Evolutionary conservation across 257 asterid species (phyloP).

Genomic region (Rauvolfia tetraphylla): DNA sequence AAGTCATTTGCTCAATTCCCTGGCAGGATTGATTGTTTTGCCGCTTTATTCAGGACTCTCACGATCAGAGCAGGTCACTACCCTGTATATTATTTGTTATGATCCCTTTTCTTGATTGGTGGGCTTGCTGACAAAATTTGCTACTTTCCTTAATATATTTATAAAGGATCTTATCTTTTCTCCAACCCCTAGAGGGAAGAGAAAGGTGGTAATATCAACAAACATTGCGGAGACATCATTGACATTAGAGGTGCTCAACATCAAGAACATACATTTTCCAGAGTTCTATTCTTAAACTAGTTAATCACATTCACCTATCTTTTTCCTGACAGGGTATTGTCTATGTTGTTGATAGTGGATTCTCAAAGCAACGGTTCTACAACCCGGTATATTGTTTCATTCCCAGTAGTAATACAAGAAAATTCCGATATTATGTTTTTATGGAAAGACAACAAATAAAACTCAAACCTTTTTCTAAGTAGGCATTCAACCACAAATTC

Average conservation of each 20-base stretch:
- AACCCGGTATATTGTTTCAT: constrained; percentile 58
- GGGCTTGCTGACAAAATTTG: constrained; percentile 3
- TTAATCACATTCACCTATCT: not conserved
- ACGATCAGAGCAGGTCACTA: constrained; percentile 81
- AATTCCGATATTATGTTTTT: too few relatives aligned
- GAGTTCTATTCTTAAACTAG: not conserved
- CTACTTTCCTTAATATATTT: not conserved
- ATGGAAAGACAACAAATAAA: not conserved
- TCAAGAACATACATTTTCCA: not conserved
- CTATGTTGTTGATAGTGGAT: constrained; percentile 88
- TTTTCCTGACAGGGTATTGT: constrained; percentile 71
- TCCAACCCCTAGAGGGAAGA: constrained; percentile 93
- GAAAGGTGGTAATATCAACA: constrained; percentile 90
- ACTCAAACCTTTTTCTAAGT: not conserved
- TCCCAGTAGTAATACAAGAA: not conserved
- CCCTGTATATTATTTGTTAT: constrained; percentile 5
- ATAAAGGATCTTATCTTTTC: constrained; percentile 82
- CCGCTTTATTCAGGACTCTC: constrained; percentile 92
- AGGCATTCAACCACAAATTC: not conserved
- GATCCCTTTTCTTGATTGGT: not conserved
- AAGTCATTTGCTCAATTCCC: constrained; percentile 11
- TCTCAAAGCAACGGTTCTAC: constrained; percentile 88
- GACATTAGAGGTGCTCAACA: constrained; percentile 73
- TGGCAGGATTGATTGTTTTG: constrained; percentile 74
- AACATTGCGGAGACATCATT: constrained; percentile 97